Evolutionary conservation across 352 stramenopile species (phyloP), one percentile per base, ranked within the genome.

Genomic region (Pythium graminicola): DNA sequence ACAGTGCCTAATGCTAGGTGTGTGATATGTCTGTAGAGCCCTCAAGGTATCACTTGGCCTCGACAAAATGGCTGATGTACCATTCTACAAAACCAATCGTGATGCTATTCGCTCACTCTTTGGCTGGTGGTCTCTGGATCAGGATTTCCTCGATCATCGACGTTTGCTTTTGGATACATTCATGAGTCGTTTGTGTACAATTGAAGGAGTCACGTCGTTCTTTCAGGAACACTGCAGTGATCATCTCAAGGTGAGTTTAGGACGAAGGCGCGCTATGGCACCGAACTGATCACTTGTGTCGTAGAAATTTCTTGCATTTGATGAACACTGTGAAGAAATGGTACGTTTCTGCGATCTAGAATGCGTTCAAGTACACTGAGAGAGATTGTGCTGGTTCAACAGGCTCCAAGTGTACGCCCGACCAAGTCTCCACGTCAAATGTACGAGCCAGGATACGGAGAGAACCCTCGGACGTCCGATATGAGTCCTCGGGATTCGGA

Each of bases 221-320:
- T 86, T 86, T 59, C 78, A 85, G 29, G 54, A 70, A 14, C 60
- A 82, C 44, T 64, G 64, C 0, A 64, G 79, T 26, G 50, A 46
- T 10, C 52, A 70, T 16, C 58, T 86, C 5, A 86, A 83, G 67
- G 69, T 72, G 42, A 1, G 32, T 23, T 33, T 31, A 32, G 46
- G n/a, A n/a, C n/a, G n/a, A n/a, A n/a, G n/a, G n/a, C n/a, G n/a
- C n/a, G n/a, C n/a, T n/a, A n/a, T n/a, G n/a, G n/a, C n/a, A n/a
- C n/a, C n/a, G n/a, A n/a, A n/a, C n/a, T n/a, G n/a, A n/a, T n/a
- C n/a, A n/a, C 16, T 33, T 22, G 22, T 46, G 23, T 2, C 32
- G 16, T 48, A 84, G 70, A 47, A 31, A 35, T 86, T 88, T 52
- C 72, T 86, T 41, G 43, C 41, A n/a, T 85, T 88, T 43, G 77